A percentile compares a stretch with the other conserved stretches of the same genome.
Conservation (phyloP, 1,284 basidiomycete genomes). For the Stereum hirsutum region DNA sequence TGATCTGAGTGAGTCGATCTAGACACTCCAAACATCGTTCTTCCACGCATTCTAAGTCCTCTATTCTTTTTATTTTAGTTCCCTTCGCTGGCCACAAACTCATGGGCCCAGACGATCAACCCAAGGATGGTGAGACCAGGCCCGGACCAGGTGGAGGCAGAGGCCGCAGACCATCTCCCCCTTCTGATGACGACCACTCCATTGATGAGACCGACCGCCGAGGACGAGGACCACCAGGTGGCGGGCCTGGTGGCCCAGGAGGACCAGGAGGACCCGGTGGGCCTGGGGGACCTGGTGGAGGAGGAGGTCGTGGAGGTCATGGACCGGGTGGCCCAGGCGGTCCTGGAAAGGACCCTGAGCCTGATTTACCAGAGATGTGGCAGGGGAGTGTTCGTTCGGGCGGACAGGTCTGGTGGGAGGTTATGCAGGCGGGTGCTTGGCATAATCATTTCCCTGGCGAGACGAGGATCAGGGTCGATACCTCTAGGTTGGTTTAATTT, state of each 20-base stretch:
- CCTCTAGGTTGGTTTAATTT: slow-evolving; percentile 29
- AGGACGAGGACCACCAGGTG: too few relatives aligned
- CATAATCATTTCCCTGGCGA: slow-evolving; percentile 34
- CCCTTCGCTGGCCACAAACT: too few relatives aligned
- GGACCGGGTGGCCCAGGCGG: too few relatives aligned
- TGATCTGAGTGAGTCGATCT: too few relatives aligned
- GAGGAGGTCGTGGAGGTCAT: too few relatives aligned
- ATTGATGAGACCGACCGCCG: too few relatives aligned
- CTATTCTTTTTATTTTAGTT: too few relatives aligned
- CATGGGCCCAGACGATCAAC: too few relatives aligned
- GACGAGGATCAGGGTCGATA: slow-evolving; percentile 30
- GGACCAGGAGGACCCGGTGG: neutral
- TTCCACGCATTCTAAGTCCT: slow-evolving; percentile 16
- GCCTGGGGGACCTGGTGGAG: neutral
- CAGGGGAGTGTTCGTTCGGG: slow-evolving; percentile 4
- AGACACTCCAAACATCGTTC: neutral
- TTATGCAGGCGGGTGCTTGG: slow-evolving; percentile 27
- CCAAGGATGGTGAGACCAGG: too few relatives aligned
- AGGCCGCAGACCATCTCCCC: too few relatives aligned
- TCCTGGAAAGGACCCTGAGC: neutral
- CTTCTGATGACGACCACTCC: too few relatives aligned
- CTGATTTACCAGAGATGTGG: slow-evolving; percentile 8
- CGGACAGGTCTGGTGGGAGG: slow-evolving; percentile 12
- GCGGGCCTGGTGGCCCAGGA: neutral
- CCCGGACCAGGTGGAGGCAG: too few relatives aligned